phyloP scores from a whole-genome alignment of 192 early-diverging fungal genomes.

The Polychytrium aggregatum region DNA sequence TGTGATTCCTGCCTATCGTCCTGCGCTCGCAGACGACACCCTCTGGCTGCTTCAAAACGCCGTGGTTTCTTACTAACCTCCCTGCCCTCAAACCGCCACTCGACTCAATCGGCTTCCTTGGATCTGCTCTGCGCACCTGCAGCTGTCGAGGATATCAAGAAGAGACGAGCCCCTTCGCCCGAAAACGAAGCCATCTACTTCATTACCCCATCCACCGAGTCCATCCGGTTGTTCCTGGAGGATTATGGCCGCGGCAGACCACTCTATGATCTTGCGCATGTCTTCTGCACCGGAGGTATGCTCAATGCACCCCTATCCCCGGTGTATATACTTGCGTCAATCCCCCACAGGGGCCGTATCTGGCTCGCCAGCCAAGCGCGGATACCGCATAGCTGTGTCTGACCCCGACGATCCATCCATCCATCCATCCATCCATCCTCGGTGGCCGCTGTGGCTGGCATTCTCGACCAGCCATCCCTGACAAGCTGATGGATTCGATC shows the following conservation, averaged over 20 bases:
- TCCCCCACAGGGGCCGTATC: too few relatives aligned
- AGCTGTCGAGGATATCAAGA: constrained; percentile 37
- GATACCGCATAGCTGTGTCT: too few relatives aligned
- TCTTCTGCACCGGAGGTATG: constrained; percentile 32
- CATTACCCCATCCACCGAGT: constrained; percentile 27
- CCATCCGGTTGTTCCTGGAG: constrained; percentile 30
- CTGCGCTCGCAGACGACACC: too few relatives aligned
- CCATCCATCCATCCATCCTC: too few relatives aligned
- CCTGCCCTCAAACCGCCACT: too few relatives aligned
- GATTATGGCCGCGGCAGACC: constrained; percentile 30
- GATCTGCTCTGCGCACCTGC: neutral
- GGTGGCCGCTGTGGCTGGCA: too few relatives aligned
- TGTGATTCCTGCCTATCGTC: neutral
- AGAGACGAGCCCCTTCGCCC: constrained; percentile 43
- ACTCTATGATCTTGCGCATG: constrained; percentile 38
- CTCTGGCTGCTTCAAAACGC: too few relatives aligned
- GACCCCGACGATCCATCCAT: too few relatives aligned
- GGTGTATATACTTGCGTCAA: neutral
- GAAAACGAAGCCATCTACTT: constrained; percentile 54
- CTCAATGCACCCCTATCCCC: neutral
- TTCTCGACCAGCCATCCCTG: constrained; percentile 49
- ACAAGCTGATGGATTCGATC: constrained; percentile 47
- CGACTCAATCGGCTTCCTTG: neutral
- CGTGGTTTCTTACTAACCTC: too few relatives aligned
- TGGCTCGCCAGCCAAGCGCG: too few relatives aligned